A percentile compares a stretch with the other conserved stretches of the same genome.
These are phyloP conservation scores for Pigoraptor vietnamica DNA, from an alignment of 78 protist genomes.

Conservation along the genomic window DNA sequence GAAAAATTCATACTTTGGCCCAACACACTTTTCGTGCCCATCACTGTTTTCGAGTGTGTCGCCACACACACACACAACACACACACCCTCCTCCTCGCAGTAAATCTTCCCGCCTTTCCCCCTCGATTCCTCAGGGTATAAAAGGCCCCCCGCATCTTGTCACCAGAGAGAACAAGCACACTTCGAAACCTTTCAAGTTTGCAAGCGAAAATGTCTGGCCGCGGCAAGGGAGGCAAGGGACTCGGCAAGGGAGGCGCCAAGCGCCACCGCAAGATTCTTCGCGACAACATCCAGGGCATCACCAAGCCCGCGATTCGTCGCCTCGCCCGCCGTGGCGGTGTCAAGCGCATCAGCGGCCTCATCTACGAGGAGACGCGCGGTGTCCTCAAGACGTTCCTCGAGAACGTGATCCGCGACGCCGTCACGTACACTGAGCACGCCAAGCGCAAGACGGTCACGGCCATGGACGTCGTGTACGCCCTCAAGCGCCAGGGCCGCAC, in stretches of 20 bases:
- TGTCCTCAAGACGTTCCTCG: conserved; percentile 83
- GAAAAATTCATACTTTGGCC: too few species aligned
- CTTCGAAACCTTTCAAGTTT: neutral
- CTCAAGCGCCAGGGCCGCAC: conserved; percentile 94
- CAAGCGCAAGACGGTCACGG: conserved; percentile 91
- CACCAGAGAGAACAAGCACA: conserved; percentile 33
- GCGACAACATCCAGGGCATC: conserved; percentile 90
- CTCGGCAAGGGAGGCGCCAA: conserved; percentile 95
- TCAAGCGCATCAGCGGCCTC: conserved; percentile 91
- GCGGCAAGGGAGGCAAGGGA: conserved; percentile 94
- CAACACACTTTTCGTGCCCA: too few species aligned
- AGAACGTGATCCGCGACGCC: conserved; percentile 87
- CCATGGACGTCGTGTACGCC: conserved; percentile 93
- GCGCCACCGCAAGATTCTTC: conserved; percentile 87
- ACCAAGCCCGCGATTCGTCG: conserved; percentile 96
- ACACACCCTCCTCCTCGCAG: too few species aligned
- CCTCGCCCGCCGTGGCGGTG: conserved; percentile 92
- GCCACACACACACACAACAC: too few species aligned
- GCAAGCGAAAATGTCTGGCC: conserved; percentile 62
- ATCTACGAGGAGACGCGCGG: conserved; percentile 94
- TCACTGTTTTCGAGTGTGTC: too few species aligned
- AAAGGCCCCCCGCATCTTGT: neutral
- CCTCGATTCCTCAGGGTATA: neutral
- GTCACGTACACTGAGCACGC: conserved; percentile 95
- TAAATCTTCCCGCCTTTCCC: too few species aligned